Conservation (phyloP, 225 moss, liverwort and hornwort species). For the Asterella californica region DNA sequence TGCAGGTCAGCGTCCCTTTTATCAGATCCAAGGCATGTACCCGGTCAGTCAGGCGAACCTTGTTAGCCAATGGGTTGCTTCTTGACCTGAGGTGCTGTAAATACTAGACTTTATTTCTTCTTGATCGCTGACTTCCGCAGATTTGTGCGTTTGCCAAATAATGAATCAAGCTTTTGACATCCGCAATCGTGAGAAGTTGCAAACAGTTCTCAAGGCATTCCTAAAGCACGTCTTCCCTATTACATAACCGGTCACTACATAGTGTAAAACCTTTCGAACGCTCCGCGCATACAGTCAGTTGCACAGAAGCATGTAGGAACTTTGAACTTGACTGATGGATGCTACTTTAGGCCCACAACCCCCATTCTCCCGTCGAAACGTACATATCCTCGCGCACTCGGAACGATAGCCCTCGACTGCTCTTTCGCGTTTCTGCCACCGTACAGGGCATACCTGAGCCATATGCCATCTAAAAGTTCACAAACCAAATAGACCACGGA, state of each 20-base stretch:
- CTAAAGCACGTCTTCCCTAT: neutral
- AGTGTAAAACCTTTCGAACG: neutral
- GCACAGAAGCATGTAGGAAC: neutral
- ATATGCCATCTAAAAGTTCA: neutral
- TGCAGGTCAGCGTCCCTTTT: neutral
- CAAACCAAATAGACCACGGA: neutral
- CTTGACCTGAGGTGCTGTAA: neutral
- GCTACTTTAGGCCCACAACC: neutral
- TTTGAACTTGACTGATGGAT: neutral
- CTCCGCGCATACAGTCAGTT: neutral
- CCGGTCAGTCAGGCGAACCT: neutral
- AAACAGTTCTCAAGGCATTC: neutral
- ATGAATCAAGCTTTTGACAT: neutral
- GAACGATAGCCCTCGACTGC: neutral
- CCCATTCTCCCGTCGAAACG: constrained; percentile 5
- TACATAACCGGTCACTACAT: neutral
- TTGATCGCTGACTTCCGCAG: constrained; percentile 8
- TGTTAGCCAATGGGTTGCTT: neutral
- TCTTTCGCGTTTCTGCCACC: neutral
- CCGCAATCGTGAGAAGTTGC: neutral
- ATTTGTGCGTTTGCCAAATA: neutral
- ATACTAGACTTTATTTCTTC: constrained; percentile 7
- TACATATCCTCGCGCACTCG: neutral
- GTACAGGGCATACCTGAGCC: neutral
- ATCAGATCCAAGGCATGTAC: neutral